phyloP scores from a whole-genome alignment of 192 early-diverging fungal genomes.

The Backusella macrospora region DNA sequence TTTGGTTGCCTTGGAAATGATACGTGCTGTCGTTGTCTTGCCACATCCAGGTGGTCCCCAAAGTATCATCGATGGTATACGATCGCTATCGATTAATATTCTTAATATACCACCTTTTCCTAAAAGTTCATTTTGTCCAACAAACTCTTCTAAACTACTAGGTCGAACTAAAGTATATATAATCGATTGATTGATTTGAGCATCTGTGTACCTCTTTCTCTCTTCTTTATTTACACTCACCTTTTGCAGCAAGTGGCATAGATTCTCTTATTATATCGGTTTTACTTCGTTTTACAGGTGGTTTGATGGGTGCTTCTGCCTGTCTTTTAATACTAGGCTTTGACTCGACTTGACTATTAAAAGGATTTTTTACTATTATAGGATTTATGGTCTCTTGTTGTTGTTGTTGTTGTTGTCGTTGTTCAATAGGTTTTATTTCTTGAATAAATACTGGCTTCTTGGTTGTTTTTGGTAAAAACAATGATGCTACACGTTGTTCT shows the following conservation, averaged over 20 bases:
- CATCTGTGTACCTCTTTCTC: not conserved
- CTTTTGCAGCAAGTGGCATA: constrained; percentile 65
- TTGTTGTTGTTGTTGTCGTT: constrained; percentile 5
- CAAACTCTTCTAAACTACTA: constrained; percentile 60
- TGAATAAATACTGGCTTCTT: not conserved
- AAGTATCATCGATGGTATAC: constrained; percentile 78
- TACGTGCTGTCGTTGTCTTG: constrained; percentile 42
- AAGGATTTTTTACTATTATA: not conserved
- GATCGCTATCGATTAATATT: constrained; percentile 64
- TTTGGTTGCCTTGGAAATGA: constrained; percentile 54
- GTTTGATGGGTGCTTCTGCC: not conserved
- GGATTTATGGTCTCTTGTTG: not conserved
- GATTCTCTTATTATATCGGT: constrained; percentile 35
- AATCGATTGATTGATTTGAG: not conserved
- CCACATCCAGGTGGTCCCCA: constrained; percentile 57
- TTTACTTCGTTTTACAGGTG: constrained; percentile 36
- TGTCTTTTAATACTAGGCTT: not conserved
- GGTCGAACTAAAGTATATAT: constrained; percentile 50
- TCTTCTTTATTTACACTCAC: constrained; percentile 20
- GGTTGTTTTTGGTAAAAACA: constrained; percentile 31
- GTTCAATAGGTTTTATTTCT: not conserved
- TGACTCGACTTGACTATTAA: not conserved
- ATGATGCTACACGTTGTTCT: constrained; percentile 11
- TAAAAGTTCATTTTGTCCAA: constrained; percentile 73
- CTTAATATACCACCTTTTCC: constrained; percentile 67